Conservation (phyloP, 2,329 filamentous ascomycete genomes). For the Davidsoniella australis region DNA sequence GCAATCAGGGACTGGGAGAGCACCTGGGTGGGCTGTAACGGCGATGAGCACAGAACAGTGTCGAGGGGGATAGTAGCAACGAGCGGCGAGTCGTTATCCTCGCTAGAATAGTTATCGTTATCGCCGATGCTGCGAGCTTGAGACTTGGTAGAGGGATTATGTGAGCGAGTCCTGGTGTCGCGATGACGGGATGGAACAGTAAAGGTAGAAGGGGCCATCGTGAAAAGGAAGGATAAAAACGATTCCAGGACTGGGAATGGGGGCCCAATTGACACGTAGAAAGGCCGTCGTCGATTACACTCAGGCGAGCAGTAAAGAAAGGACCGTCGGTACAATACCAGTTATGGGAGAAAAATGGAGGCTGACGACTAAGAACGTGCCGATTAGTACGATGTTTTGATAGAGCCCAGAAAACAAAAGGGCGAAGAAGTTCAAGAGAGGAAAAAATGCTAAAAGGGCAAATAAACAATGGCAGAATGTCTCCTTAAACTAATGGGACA, state of each 20-base stretch:
- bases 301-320: too few relatives aligned
- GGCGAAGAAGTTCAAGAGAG: background rate
- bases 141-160: conserved; percentile 1
- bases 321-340: too few relatives aligned
- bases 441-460: conserved; percentile 6
- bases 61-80: conserved; percentile 16
- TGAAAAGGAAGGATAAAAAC: background rate
- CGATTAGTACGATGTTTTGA: background rate
- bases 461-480: conserved; percentile 1
- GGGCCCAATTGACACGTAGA: too few relatives aligned
- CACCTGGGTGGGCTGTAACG: conserved; percentile 30
- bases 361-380: background rate
- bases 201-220: background rate
- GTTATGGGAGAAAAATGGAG: background rate
- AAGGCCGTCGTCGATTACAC: too few relatives aligned
- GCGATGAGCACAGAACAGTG: conserved; percentile 29
- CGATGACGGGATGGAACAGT: background rate
- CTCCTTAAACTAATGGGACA: conserved; percentile 3
- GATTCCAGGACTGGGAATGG: too few relatives aligned
- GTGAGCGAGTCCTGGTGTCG: background rate
- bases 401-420: background rate
- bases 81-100: conserved; percentile 17
- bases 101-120: background rate
- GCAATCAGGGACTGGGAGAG: conserved; percentile 15
- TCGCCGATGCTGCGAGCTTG: background rate